These are phyloP conservation scores for Mycena sp. DNA, from an alignment of 1,284 basidiomycete genomes.

Conservation along the genomic window DNA sequence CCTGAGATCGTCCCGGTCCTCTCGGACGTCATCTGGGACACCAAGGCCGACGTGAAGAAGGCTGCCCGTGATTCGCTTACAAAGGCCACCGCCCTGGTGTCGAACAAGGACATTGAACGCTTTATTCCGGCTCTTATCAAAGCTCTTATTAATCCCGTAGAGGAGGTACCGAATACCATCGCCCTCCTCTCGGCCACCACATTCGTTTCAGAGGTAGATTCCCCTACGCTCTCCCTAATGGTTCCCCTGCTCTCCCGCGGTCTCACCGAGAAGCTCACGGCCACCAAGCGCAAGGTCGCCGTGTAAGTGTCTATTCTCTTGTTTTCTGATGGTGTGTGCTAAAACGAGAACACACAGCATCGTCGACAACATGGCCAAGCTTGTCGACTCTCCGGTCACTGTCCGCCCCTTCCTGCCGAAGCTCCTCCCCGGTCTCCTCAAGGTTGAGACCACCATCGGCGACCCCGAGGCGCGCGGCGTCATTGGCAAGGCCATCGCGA, in stretches of 20 bases:
- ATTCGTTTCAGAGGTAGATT: slow-evolving; percentile 99
- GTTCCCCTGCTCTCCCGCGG: slow-evolving; percentile 97
- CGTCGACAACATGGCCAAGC: slow-evolving; percentile 98
- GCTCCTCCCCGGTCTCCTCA: slow-evolving; percentile 93
- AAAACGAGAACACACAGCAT: slow-evolving; percentile 61
- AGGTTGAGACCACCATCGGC: slow-evolving; percentile 91
- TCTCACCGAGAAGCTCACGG: slow-evolving; percentile 93
- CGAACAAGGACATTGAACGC: slow-evolving; percentile 99
- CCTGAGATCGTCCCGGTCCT: slow-evolving; percentile 97
- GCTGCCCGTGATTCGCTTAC: slow-evolving; percentile 95
- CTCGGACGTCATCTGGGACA: slow-evolving; percentile 98
- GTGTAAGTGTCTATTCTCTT: slow-evolving; percentile 70
- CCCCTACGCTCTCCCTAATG: slow-evolving; percentile 98
- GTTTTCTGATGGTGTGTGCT: slow-evolving; percentile 26
- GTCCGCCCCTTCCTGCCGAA: slow-evolving; percentile 97
- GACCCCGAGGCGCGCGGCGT: slow-evolving; percentile 96
- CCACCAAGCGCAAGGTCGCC: slow-evolving; percentile 96
- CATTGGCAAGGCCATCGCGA: slow-evolving; percentile 88
- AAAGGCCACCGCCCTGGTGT: slow-evolving; percentile 92
- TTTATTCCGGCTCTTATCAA: slow-evolving; percentile 98
- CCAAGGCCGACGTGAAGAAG: slow-evolving; percentile 99
- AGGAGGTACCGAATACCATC: slow-evolving; percentile 98
- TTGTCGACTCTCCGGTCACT: slow-evolving; percentile 94
- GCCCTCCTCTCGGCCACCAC: slow-evolving; percentile 98
- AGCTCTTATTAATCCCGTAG: slow-evolving; percentile 98